phyloP scores from a whole-genome alignment of 305 asterid genomes.

The Solanum hybrid region DNA sequence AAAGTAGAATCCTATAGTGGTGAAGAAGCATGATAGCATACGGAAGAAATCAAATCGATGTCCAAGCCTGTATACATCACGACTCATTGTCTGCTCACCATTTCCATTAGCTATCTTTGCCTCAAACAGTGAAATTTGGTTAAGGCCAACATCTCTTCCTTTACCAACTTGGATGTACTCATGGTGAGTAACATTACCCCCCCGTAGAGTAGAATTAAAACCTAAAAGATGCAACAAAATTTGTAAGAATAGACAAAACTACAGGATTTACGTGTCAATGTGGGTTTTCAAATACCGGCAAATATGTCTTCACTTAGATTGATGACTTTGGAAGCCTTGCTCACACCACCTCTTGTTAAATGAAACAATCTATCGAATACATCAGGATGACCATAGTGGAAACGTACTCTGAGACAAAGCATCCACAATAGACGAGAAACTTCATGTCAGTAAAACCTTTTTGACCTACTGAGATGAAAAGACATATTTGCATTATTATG shows the following conservation, averaged over 20 bases:
- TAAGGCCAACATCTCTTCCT: constrained; percentile 97
- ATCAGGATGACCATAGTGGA: constrained; percentile 98
- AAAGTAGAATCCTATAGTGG: constrained; percentile 89
- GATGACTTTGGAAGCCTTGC: constrained; percentile 89
- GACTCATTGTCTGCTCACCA: constrained; percentile 94
- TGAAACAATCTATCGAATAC: constrained; percentile 92
- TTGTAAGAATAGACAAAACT: constrained; percentile 13
- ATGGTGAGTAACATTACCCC: constrained; percentile 96
- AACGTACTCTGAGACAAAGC: constrained; percentile 68
- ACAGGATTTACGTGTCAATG: not conserved
- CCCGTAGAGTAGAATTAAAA: constrained; percentile 95
- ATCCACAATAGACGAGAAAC: constrained; percentile 3
- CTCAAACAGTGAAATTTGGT: constrained; percentile 84
- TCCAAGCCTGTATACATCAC: constrained; percentile 90
- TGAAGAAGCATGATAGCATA: constrained; percentile 83
- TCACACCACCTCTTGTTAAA: constrained; percentile 90
- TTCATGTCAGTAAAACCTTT: constrained; percentile 6
- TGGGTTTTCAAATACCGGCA: constrained; percentile 57
- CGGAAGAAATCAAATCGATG: constrained; percentile 98
- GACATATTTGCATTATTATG: not conserved
- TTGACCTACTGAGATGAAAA: not conserved
- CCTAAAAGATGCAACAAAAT: constrained; percentile 33
- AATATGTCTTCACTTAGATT: constrained; percentile 91
- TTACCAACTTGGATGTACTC: constrained; percentile 98
- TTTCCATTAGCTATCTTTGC: constrained; percentile 96